Conservation (phyloP, 768 basidiomycete genomes). For the Podaxis sp. region DNA sequence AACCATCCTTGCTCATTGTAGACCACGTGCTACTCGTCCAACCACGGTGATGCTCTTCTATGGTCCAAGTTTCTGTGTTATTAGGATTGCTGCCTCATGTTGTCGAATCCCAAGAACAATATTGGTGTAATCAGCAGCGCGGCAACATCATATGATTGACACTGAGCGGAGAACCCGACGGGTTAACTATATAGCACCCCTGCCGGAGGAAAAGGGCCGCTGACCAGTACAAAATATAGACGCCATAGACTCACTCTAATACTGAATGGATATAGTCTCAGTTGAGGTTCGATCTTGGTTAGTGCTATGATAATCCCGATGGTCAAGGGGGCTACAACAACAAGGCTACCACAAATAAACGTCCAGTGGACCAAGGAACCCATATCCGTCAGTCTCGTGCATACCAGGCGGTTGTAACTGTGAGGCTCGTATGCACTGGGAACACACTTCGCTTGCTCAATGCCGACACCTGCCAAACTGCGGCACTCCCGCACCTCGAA, state of each 20-base stretch:
- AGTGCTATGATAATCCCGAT: slow-evolving; percentile 1
- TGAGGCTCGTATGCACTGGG: neutral
- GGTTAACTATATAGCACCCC: neutral
- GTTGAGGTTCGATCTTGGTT: neutral
- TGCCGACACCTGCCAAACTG: neutral
- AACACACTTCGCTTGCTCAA: neutral
- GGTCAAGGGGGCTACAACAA: slow-evolving; percentile 1
- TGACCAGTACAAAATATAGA: neutral
- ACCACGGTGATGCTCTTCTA: neutral
- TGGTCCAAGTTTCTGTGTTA: neutral
- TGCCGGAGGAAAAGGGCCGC: neutral
- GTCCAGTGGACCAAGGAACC: neutral
- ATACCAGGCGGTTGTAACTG: neutral
- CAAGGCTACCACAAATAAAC: neutral
- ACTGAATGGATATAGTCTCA: neutral
- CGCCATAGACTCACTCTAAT: neutral
- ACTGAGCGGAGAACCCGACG: slow-evolving; percentile 2
- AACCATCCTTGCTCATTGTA: neutral
- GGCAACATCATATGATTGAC: slow-evolving; percentile 12
- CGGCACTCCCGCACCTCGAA: neutral
- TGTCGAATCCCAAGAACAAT: too few species aligned
- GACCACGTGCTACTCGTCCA: neutral
- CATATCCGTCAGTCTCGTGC: neutral
- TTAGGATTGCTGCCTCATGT: neutral
- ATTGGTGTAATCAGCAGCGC: neutral